phyloP scores from a whole-genome alignment of 2,329 filamentous ascomycete genomes.

The Ophiostoma quercus region DNA sequence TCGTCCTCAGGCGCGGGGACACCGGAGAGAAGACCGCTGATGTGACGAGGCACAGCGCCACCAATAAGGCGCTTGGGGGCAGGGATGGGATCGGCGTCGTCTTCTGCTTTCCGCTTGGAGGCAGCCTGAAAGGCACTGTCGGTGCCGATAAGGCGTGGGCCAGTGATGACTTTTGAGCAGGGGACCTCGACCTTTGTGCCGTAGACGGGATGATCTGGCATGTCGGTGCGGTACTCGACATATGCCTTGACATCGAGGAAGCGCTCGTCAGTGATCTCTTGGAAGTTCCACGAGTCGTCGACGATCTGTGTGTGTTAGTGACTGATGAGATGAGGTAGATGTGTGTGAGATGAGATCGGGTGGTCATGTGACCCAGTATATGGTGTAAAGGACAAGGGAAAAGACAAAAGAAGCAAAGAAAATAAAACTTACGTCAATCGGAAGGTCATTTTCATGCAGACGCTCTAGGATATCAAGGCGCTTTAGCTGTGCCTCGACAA shows the following conservation, averaged over 20 bases:
- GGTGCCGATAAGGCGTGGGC: slow-evolving; percentile 18
- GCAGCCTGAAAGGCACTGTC: slow-evolving; percentile 19
- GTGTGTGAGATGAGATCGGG: not conserved
- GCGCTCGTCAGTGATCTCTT: slow-evolving; percentile 26
- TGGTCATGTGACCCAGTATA: not conserved
- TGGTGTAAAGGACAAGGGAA: not conserved
- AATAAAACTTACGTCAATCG: slow-evolving; percentile 44
- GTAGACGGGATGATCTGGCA: slow-evolving; percentile 30
- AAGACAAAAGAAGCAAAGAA: slow-evolving; percentile 15
- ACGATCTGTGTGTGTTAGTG: slow-evolving; percentile 23
- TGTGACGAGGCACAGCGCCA: slow-evolving; percentile 38
- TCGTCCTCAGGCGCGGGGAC: slow-evolving; percentile 29
- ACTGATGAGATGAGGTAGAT: not conserved
- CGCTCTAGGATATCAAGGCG: slow-evolving; percentile 43
- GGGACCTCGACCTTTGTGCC: slow-evolving; percentile 34
- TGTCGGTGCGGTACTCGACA: slow-evolving; percentile 26
- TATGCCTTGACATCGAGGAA: slow-evolving; percentile 27
- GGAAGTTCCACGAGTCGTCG: slow-evolving; percentile 27
- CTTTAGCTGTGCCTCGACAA: slow-evolving; percentile 44
- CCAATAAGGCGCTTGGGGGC: slow-evolving; percentile 43
- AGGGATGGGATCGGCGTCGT: slow-evolving; percentile 46
- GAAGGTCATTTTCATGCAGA: slow-evolving; percentile 42
- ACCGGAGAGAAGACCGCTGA: slow-evolving; percentile 38
- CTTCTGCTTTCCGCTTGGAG: slow-evolving; percentile 49
- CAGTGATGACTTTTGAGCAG: slow-evolving; percentile 30